Evolutionary conservation across 2,329 filamentous ascomycete species (phyloP).

Genomic region (Arachnomyces sp.): DNA sequence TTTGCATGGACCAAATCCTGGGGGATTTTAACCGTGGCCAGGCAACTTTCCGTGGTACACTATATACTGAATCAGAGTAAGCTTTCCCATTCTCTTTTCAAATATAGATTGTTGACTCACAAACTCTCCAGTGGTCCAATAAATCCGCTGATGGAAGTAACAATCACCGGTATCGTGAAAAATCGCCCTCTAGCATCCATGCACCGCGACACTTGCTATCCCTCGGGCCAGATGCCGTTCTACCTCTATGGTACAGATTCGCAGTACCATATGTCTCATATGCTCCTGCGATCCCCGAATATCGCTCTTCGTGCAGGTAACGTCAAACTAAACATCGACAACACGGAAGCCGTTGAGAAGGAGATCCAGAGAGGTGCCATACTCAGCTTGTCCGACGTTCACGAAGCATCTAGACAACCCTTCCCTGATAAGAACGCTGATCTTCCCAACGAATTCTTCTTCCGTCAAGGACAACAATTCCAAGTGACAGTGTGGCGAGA

Average conservation of each 20-base stretch:
- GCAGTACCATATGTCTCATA: slow-evolving; percentile 3
- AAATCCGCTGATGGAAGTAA: too few relatives aligned
- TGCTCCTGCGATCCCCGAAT: slow-evolving; percentile 4
- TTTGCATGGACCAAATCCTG: too few relatives aligned
- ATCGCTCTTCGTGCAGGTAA: slow-evolving; percentile 1
- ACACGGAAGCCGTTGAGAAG: not conserved
- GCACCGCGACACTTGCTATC: not conserved
- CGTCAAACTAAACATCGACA: not conserved
- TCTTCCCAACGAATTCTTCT: not conserved
- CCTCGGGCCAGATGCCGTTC: slow-evolving; percentile 6
- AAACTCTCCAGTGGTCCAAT: too few relatives aligned
- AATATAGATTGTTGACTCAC: too few relatives aligned
- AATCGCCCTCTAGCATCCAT: slow-evolving; percentile 1
- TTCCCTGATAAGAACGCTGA: not conserved
- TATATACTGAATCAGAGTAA: too few relatives aligned
- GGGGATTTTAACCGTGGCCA: too few relatives aligned
- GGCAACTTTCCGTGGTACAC: too few relatives aligned
- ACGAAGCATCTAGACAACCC: not conserved
- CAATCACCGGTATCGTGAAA: not conserved
- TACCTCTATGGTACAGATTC: slow-evolving; percentile 7
- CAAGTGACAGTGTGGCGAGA: not conserved
- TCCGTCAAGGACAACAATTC: not conserved
- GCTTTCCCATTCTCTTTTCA: too few relatives aligned
- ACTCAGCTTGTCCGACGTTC: not conserved
- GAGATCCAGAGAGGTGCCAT: not conserved